phyloP scores from a whole-genome alignment of 805 yeast genomes.

The Candida jianshihensis region DNA sequence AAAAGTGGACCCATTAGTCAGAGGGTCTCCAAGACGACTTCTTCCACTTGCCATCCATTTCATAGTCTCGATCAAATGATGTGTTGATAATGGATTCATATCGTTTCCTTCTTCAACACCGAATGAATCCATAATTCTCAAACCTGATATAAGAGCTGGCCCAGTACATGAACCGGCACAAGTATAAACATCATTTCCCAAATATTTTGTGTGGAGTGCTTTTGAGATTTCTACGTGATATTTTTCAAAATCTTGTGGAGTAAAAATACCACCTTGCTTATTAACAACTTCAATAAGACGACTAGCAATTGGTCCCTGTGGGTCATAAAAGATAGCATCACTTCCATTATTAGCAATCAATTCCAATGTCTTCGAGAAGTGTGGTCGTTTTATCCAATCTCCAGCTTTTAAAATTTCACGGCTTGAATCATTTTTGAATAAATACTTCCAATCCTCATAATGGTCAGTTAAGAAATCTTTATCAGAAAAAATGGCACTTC shows the following conservation, averaged over 20 bases:
- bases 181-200: conserved; percentile 41
- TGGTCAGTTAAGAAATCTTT: conserved; percentile 25
- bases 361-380: conserved; percentile 60
- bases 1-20: conserved; percentile 33
- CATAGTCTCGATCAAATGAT: conserved; percentile 76
- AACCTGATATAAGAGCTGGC: conserved; percentile 68
- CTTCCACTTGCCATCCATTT: conserved; percentile 90
- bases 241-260: conserved; percentile 54
- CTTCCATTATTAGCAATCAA: conserved; percentile 72
- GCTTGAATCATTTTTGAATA: conserved; percentile 29
- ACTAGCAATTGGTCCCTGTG: conserved; percentile 65
- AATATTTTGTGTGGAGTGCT: conserved; percentile 37
- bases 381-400: conserved; percentile 52
- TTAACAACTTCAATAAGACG: conserved; percentile 45
- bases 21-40: conserved; percentile 75
- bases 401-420: conserved; percentile 41
- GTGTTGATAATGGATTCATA: conserved; percentile 44
- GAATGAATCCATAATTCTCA: conserved; percentile 52
- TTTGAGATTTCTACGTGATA: conserved; percentile 43
- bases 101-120: conserved; percentile 37
- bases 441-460: conserved; percentile 49
- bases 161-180: conserved; percentile 80
- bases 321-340: conserved; percentile 74
- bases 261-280: conserved; percentile 60
- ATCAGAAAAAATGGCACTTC: conserved; percentile 33